Base-by-base conservation (phyloP, 768 basidiomycete genomes). In the Hemileccinum rubropunctum region DNA sequence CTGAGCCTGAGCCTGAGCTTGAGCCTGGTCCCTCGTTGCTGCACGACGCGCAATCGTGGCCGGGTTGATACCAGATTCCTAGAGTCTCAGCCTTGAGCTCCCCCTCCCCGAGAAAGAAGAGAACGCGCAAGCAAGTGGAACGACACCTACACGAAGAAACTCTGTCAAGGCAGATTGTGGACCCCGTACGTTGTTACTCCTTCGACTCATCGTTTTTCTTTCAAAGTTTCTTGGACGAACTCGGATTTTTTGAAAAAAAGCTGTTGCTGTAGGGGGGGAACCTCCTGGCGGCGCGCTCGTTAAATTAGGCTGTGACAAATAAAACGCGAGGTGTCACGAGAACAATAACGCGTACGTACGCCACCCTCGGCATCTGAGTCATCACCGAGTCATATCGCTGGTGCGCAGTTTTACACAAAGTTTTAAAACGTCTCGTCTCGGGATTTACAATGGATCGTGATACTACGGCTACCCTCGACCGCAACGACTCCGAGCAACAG, bases 91-190 rank as follows among this genome's bases (percentile, higher is more conserved):
- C 28, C 28, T 30, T 30, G 28, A 30, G 11, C 9, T 12, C 7
- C 8, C 28, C 9, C 0, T 33, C 39, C n/a, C n/a, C n/a, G n/a
- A n/a, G 15, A 39, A 11, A 17, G 11, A 23, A 23, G 12, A 13
- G 10, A 12, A 9, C 27, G 27, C 28, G 28, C 11, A 30, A 9
- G 27, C 7, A 30, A 30, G 11, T 9, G 28, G 28, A 28, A 30
- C 23, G 4, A n/a, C 21, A 67, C 73, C 26, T 51, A 88, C 91
- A 59, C 79, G 79, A 30, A 93, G 71, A 57, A 87, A 93, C 54
- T 90, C 88, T 32, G 91, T 91, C 12, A 93, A 69, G 0, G 91
- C 91, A 18, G 88, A 91, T 0, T 86, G 82, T 3, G 91, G 91
- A 0, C 91, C 91, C 12, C 86, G 80, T 37, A 92, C 82, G 51